phyloP scores from a whole-genome alignment of 1,284 basidiomycete genomes.

The Ganoderma sp. region DNA sequence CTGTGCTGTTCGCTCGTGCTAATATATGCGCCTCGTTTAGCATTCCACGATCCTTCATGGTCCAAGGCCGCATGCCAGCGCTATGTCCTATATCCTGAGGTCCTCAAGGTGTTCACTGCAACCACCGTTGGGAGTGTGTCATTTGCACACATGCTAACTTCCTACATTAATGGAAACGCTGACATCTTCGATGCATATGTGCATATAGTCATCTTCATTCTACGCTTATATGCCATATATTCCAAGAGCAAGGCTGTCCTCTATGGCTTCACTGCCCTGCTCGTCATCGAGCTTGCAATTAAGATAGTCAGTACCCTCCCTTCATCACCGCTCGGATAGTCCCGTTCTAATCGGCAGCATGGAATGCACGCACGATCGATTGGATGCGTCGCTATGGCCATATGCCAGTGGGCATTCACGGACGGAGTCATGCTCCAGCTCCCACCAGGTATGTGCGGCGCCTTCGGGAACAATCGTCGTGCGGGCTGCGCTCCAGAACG shows the following conservation, averaged over 20 bases:
- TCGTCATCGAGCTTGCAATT: conserved; percentile 28
- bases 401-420: conserved; percentile 37
- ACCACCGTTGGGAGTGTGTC: conserved; percentile 35
- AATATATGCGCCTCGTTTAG: conserved; percentile 18
- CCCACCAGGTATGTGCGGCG: conserved; percentile 32
- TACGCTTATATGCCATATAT: conserved; percentile 36
- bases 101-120: conserved; percentile 37
- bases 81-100: conserved; percentile 38
- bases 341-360: not conserved
- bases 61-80: conserved; percentile 33
- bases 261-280: conserved; percentile 27
- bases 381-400: conserved; percentile 8
- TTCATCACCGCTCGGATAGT: not conserved
- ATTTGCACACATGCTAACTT: not conserved
- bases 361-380: conserved; percentile 8
- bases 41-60: conserved; percentile 39
- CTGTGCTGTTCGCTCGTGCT: conserved; percentile 13
- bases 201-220: conserved; percentile 35
- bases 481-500: not conserved
- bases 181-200: conserved; percentile 9
- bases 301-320: conserved; percentile 31
- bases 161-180: not conserved
- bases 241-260: conserved; percentile 31
- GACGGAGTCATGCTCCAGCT: conserved; percentile 34
- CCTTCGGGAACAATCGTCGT: not conserved